Evolutionary conservation across 768 basidiomycete genomes (phyloP), one percentile per base, ranked within the genome.

Genomic region (Phallus indusiatus): DNA sequence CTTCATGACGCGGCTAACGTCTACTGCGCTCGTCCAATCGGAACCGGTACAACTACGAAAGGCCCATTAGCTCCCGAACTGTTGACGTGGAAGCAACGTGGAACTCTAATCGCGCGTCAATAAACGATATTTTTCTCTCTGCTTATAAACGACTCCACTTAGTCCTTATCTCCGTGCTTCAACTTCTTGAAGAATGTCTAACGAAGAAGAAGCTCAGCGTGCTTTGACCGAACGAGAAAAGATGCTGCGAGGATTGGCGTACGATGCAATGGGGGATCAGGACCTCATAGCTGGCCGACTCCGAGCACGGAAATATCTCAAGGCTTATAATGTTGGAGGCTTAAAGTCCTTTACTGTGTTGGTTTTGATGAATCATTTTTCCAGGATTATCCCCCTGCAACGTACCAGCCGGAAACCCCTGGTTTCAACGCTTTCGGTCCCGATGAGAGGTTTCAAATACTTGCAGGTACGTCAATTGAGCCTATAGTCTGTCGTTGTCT

Each of bases 391-490:
- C 56, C 59, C 7, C 55, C 59, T 1, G 14, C 52, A 20, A 53
- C 51, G 14, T 24, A 46, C 37, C 46, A 47, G 16, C 60, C 55
- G 0, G 34, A 35, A 20, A 24, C 49, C 5, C 37, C 33, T 48
- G 20, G 36, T 3, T 50, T 46, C 17, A 28, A 56, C 24, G 18
- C 42, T 50, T 53, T 63, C 42, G 63, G 63, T 1, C 61, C 61
- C 7, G 62, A 64, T 16, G 59, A 53, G 24, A 58, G 63, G 34
- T 55, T 62, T 17, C 55, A 60, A 21, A 53, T 60, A 42, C 59
- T 62, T 14, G 61, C 61, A 51, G 50, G 50, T 51, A 51, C 11
- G 16, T 48, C 47, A 51, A 22, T 51, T 14, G 20, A 22, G 18
- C 5, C 14, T 14, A 51, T 12, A 22, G 3, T 34, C 3, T 51